Conservation (phyloP, 2,329 filamentous ascomycete genomes). For the Monosporascus sp. region DNA sequence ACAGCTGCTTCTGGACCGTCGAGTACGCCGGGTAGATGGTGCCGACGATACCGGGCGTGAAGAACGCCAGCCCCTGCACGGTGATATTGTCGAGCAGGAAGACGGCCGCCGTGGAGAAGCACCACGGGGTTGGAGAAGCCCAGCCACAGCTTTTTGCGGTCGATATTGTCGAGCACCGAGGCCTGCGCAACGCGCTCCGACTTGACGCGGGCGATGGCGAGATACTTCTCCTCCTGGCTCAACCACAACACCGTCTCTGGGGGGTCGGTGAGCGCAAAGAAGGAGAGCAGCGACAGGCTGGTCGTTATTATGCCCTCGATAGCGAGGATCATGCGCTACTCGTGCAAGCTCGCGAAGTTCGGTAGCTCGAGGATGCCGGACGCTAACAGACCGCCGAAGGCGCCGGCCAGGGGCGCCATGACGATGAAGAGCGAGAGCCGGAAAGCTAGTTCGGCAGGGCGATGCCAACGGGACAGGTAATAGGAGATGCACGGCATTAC, state of each 20-base stretch:
- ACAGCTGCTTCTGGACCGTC: slow-evolving; percentile 60
- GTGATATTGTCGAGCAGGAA: slow-evolving; percentile 45
- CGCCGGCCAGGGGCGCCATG: slow-evolving; percentile 64
- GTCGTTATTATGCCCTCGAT: slow-evolving; percentile 46
- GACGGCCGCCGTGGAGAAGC: slow-evolving; percentile 17
- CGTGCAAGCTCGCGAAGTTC: slow-evolving; percentile 34
- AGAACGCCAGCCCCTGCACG: slow-evolving; percentile 65
- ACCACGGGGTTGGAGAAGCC: slow-evolving; percentile 60
- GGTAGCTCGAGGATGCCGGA: slow-evolving; percentile 58
- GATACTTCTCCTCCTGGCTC: slow-evolving; percentile 56
- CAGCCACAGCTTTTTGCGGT: slow-evolving; percentile 50
- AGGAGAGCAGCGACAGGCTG: slow-evolving; percentile 52
- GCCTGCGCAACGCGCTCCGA: slow-evolving; percentile 60
- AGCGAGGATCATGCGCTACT: slow-evolving; percentile 26
- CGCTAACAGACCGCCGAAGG: slow-evolving; percentile 64
- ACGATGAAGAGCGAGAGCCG: slow-evolving; percentile 64
- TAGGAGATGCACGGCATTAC: slow-evolving; percentile 71
- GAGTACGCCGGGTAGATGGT: slow-evolving; percentile 58
- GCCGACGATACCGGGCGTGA: slow-evolving; percentile 62
- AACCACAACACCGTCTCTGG: slow-evolving; percentile 65
- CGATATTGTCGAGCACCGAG: slow-evolving; percentile 58
- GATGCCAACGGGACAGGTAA: slow-evolving; percentile 67
- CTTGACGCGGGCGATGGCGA: slow-evolving; percentile 62
- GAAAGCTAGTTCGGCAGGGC: slow-evolving; percentile 62
- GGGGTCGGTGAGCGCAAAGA: slow-evolving; percentile 61